These are phyloP conservation scores for Atkinsonella hypoxylon DNA, from an alignment of 2,329 filamentous ascomycete genomes.

Conservation along the genomic window DNA sequence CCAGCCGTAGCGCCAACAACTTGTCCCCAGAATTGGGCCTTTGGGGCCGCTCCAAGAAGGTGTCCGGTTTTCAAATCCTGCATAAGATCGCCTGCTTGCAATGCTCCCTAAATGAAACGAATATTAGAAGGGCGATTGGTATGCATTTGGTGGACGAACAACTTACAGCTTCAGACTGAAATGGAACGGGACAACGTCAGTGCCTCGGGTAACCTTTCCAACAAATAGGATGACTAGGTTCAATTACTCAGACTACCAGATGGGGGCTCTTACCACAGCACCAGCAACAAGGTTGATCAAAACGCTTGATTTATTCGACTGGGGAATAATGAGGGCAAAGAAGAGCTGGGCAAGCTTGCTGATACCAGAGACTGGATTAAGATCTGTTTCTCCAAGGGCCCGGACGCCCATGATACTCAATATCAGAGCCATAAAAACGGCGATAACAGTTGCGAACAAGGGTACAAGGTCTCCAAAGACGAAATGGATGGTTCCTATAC, in stretches of 20 bases:
- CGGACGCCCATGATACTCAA: slow-evolving; percentile 64
- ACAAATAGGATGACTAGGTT: neutral
- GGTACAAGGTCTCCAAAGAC: slow-evolving; percentile 79
- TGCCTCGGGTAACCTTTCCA: too few relatives aligned
- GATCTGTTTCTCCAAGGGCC: slow-evolving; percentile 69
- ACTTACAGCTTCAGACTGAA: slow-evolving; percentile 29
- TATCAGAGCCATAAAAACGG: slow-evolving; percentile 74
- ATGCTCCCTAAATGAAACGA: slow-evolving; percentile 42
- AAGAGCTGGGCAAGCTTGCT: slow-evolving; percentile 93
- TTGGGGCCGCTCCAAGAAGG: slow-evolving; percentile 79
- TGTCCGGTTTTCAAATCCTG: slow-evolving; percentile 97
- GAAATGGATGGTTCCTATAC: slow-evolving; percentile 67
- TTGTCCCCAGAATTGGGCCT: slow-evolving; percentile 94
- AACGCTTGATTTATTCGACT: slow-evolving; percentile 71
- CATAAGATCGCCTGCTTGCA: slow-evolving; percentile 93
- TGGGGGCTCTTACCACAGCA: slow-evolving; percentile 44
- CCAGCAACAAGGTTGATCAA: slow-evolving; percentile 91
- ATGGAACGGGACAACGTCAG: too few relatives aligned
- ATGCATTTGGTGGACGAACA: too few relatives aligned
- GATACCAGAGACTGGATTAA: slow-evolving; percentile 94
- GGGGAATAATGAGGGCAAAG: slow-evolving; percentile 81
- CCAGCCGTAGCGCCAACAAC: slow-evolving; percentile 81
- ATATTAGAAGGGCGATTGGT: neutral
- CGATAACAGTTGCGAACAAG: slow-evolving; percentile 59
- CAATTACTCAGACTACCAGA: neutral